phyloP scores from a whole-genome alignment of 164 flowering plant genomes.

The Vitis riparia region DNA sequence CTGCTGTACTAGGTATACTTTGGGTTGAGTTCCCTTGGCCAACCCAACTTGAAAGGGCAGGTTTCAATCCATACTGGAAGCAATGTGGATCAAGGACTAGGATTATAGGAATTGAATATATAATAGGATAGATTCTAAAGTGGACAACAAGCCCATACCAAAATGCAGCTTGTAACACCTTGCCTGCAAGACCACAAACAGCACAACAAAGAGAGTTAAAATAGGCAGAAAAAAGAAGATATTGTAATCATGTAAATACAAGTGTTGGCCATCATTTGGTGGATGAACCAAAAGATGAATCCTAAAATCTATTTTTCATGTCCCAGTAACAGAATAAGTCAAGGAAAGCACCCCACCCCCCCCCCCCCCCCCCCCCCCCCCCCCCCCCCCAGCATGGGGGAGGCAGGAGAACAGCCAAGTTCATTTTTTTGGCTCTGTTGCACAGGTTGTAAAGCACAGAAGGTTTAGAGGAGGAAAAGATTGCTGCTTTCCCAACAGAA shows the following conservation, averaged over 20 bases:
- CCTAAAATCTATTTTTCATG: background rate
- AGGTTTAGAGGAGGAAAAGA: too few species aligned
- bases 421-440: too few species aligned
- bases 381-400: too few species aligned
- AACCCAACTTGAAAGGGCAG: constrained; percentile 46
- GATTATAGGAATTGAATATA: constrained; percentile 82
- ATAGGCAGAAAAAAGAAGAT: background rate
- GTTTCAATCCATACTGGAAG: constrained; percentile 47
- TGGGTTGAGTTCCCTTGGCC: constrained; percentile 20
- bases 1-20: constrained; percentile 5
- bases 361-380: too few species aligned
- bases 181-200: constrained; percentile 44
- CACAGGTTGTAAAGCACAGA: too few species aligned
- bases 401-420: too few species aligned
- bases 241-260: background rate
- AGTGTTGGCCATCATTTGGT: background rate
- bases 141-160: constrained; percentile 98
- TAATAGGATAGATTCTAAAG: constrained; percentile 89
- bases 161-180: constrained; percentile 69
- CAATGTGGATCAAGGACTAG: constrained; percentile 58
- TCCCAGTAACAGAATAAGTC: background rate
- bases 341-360: background rate
- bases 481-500: too few species aligned
- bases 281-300: background rate
- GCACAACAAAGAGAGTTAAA: background rate